Evolutionary conservation across 192 early-diverging fungal species (phyloP).

Genomic region (Glomus cerebriforme): DNA sequence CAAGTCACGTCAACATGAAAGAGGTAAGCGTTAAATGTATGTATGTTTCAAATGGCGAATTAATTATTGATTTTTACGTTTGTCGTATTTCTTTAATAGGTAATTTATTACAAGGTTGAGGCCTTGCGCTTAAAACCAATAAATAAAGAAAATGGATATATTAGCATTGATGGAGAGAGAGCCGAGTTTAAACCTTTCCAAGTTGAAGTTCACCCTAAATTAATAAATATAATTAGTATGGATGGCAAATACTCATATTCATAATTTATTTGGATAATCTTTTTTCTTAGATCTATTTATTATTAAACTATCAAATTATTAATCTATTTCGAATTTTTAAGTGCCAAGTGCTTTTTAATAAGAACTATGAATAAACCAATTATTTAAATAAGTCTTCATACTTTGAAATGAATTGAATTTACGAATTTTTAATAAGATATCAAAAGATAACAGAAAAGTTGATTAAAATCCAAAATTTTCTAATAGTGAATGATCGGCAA

Average conservation of each 20-base stretch:
- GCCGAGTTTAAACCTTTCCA: constrained; percentile 55
- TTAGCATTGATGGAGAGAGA: constrained; percentile 62
- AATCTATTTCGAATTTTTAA: too few species aligned
- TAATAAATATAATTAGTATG: constrained; percentile 48
- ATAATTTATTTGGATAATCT: too few species aligned
- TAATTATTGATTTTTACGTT: background rate
- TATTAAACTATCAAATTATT: too few species aligned
- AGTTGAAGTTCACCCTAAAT: constrained; percentile 53
- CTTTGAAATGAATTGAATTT: too few species aligned
- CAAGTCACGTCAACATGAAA: constrained; percentile 46
- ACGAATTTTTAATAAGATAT: too few species aligned
- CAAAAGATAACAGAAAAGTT: too few species aligned
- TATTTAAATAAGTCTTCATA: too few species aligned
- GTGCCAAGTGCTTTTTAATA: too few species aligned
- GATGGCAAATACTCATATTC: constrained; percentile 42
- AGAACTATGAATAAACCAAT: too few species aligned
- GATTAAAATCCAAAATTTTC: too few species aligned
- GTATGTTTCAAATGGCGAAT: background rate
- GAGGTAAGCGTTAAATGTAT: constrained; percentile 37
- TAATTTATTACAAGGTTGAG: constrained; percentile 60
- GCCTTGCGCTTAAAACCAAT: constrained; percentile 57
- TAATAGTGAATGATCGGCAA: too few species aligned
- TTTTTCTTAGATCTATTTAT: too few species aligned
- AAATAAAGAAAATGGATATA: constrained; percentile 38
- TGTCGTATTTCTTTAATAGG: constrained; percentile 23